These are phyloP conservation scores for Scheffersomyces coipomensis DNA, from an alignment of 805 yeast species.

Conservation along the genomic window DNA sequence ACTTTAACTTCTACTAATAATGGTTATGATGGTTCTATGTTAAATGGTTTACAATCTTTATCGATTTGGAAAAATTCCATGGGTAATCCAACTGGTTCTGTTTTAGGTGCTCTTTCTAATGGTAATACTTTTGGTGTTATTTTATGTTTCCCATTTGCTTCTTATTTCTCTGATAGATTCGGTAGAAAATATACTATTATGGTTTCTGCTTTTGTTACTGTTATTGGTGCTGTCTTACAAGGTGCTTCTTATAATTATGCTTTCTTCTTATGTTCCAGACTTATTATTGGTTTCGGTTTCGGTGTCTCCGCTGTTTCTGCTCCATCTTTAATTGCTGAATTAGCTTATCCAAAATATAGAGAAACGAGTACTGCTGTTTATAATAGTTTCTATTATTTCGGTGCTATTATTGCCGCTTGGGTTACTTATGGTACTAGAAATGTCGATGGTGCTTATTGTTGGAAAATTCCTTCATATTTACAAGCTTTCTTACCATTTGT, in stretches of 20 bases:
- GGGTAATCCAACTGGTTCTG: conserved; percentile 36
- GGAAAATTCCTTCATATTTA: conserved; percentile 56
- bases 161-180: conserved; percentile 29
- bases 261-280: conserved; percentile 43
- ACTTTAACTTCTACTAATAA: conserved; percentile 48
- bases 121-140: conserved; percentile 44
- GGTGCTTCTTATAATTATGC: conserved; percentile 35
- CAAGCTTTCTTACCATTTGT: conserved; percentile 49
- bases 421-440: conserved; percentile 47
- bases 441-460: conserved; percentile 32
- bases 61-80: conserved; percentile 38
- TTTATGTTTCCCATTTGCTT: conserved; percentile 24
- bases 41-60: conserved; percentile 51
- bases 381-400: conserved; percentile 53
- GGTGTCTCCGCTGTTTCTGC: conserved; percentile 42
- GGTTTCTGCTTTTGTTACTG: conserved; percentile 20
- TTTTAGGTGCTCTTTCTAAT: conserved; percentile 40
- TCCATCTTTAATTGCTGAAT: conserved; percentile 50
- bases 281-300: conserved; percentile 48
- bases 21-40: conserved; percentile 49
- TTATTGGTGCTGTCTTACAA: conserved; percentile 37
- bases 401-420: conserved; percentile 54
- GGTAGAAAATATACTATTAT: conserved; percentile 37
- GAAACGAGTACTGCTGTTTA: conserved; percentile 41
- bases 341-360: conserved; percentile 48